phyloP scores from a whole-genome alignment of 2,329 filamentous ascomycete species.

The Chalaropsis thielavioides region DNA sequence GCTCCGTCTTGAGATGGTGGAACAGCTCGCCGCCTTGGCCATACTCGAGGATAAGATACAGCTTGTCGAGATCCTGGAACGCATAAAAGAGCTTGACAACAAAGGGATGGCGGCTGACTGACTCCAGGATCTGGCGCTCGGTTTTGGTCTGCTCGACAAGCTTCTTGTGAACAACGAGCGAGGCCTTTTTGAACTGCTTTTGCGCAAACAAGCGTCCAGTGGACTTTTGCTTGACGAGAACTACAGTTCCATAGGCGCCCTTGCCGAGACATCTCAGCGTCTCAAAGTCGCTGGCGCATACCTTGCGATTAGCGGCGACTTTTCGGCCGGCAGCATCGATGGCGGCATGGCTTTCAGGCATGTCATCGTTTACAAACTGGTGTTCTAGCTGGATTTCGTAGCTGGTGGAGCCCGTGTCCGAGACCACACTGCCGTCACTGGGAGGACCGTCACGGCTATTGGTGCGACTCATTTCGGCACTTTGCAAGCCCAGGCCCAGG shows the following conservation, averaged over 20 bases:
- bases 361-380: slow-evolving; percentile 48
- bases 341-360: slow-evolving; percentile 24
- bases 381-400: slow-evolving; percentile 76
- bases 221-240: slow-evolving; percentile 76
- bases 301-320: slow-evolving; percentile 50
- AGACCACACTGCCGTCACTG: slow-evolving; percentile 43
- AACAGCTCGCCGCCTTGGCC: slow-evolving; percentile 95
- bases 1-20: slow-evolving; percentile 81
- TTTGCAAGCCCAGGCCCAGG: slow-evolving; percentile 35
- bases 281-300: slow-evolving; percentile 83
- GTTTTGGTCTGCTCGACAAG: slow-evolving; percentile 96
- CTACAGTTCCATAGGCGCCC: slow-evolving; percentile 86
- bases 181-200: slow-evolving; percentile 97
- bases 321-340: slow-evolving; percentile 23
- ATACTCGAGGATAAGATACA: slow-evolving; percentile 95
- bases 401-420: slow-evolving; percentile 53
- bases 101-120: slow-evolving; percentile 90
- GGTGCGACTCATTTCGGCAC: slow-evolving; percentile 40
- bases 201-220: slow-evolving; percentile 90
- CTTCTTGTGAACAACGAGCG: slow-evolving; percentile 86
- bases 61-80: slow-evolving; percentile 94
- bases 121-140: slow-evolving; percentile 86
- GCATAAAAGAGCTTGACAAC: slow-evolving; percentile 97
- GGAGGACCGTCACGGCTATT: slow-evolving; percentile 41
- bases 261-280: slow-evolving; percentile 85